Evolutionary conservation across 2,329 filamentous ascomycete genomes (phyloP), one percentile per base, ranked within the genome.

Genomic region (Phyllosticta ampelicida): DNA sequence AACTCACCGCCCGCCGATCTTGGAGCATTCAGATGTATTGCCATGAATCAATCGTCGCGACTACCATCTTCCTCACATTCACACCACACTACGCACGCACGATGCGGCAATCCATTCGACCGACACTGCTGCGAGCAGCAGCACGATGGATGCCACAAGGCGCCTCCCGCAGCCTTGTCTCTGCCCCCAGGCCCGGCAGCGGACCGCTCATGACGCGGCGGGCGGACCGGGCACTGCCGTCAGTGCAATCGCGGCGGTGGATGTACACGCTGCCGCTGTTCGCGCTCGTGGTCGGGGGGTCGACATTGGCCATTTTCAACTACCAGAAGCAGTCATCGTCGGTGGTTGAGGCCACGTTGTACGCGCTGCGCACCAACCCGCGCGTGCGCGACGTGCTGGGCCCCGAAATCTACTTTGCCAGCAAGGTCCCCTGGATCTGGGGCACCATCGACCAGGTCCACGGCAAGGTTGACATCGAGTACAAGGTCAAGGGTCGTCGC

Each of bases 281-380:
- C 80, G 70, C 86, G 56, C 73, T 81, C 62, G 77, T 89, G 62
- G 83, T 96, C 65, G 81, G 82, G 53, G 78, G 80, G 58, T 86
- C 86, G 64, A 85, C 86, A 63, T 76, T 95, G 61, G 89, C 87
- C 65, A 96, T 99, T 73, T 97, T 99, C 86, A 99, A 99, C 81
- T 97, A 99, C 82, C 92, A 99, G 73, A 96, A 96, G 73, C 84
- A 86, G 59, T 90, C 88, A n/a, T 90, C 85, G 23, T 88, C 87
- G 57, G 88, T 78, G 16, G 75, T 96, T n/a, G 84, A 84, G 58
- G 89, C 87, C 58, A 94, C 90, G 4, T 82, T 99, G 26, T 99
- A 97, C 78, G 88, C 92, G 1, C 81, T 99, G 62, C 88, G 94
- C 63, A 95, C 89, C 2, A 90, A 86, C 59, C 76, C 82, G 2